Percentiles rank a stretch among this genome's conserved stretches.
Conservation (phyloP, 306 rosid species). For the Trifolium pratense region DNA sequence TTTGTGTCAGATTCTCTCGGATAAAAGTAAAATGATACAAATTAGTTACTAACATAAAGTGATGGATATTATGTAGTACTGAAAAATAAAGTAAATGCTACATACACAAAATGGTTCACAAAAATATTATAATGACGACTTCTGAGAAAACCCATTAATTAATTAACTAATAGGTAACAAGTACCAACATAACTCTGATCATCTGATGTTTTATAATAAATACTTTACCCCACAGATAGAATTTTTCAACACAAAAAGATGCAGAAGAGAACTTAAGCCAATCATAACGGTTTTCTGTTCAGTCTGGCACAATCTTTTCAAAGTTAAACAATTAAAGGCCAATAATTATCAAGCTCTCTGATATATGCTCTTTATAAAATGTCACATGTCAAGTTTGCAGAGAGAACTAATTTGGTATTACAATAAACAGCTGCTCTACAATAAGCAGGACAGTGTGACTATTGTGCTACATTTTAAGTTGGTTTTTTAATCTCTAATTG, state of each 20-base stretch:
- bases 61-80: background rate
- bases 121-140: no score
- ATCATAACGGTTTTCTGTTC: no score
- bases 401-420: background rate
- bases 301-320: no score
- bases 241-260: no score
- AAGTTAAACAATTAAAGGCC: no score
- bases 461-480: slow-evolving; percentile 8
- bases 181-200: no score
- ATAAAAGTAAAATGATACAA: background rate
- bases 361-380: background rate
- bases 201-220: no score
- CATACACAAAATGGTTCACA: background rate
- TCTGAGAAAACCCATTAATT: no score
- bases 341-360: slow-evolving; percentile 1
- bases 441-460: slow-evolving; percentile 1
- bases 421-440: background rate
- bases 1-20: background rate
- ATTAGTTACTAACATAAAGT: background rate
- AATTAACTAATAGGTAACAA: no score
- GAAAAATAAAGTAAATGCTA: background rate
- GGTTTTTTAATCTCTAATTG: background rate
- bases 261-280: no score
- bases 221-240: no score
- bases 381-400: background rate